Base-by-base conservation (phyloP, 495 filamentous ascomycete species). In the Hypoxylon lienhwacheense region DNA sequence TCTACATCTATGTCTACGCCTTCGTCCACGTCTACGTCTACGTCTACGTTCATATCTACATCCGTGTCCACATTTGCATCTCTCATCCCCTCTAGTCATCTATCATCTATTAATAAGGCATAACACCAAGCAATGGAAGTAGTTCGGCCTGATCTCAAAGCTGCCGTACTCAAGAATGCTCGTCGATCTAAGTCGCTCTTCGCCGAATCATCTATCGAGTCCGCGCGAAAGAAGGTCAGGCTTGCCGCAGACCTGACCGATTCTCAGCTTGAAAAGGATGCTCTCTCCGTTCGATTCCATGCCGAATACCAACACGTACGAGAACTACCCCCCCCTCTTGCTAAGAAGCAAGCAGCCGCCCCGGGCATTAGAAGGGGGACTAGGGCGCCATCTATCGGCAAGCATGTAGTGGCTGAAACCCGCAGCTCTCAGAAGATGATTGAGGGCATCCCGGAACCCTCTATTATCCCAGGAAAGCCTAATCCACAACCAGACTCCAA, bases 221-320 rank as follows among this genome's bases (percentile, higher is more conserved):
- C 67, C 32, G 57, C 61, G 17, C 59, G 71, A 40, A 77, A 77
- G 61, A 71, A 69, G 34, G 47, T 75, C 58, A 73, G 68, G 53
- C 67, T 77, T 16, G 68, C 71, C 24, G 61, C 62, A 10, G 69
- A 70, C 33, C 37, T 66, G 37, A 47, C 21, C 47, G 72, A 76
- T 36, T 47, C 67, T 15, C 70, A 72, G 48, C 66, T 66, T 53
- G 68, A 65, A 39, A 72, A 73, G 52, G 56, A 73, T 10, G 65
- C 66, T 31, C 63, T 76, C n/a, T 75, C 73, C 51, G 42, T 77
- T n/a, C 74, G 73, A 11, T 65, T 77, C 2, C 70, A 73, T 52
- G 70, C 78, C 50, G 92, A 98, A 75, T 98, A 98, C 65, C 78
- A 85, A 58, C 74, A 87, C 59, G 87, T 96, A 15, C 81, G 79